phyloP scores from a whole-genome alignment of 106 monocot species.

The Triglochin maritima region DNA sequence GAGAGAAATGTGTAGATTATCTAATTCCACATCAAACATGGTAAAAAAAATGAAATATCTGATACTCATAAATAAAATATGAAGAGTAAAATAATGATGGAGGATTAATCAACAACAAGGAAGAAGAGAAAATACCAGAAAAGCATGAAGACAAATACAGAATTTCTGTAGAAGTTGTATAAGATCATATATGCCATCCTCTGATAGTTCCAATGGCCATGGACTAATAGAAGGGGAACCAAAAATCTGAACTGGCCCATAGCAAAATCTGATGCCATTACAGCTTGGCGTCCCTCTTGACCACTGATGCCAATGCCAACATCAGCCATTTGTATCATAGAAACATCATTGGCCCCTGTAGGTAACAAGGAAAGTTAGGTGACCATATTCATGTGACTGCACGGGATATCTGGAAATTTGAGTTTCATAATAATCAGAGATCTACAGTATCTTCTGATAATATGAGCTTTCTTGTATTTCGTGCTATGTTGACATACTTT shows the following conservation, averaged over 20 bases:
- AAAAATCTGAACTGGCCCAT: slow-evolving; percentile 98
- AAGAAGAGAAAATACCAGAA: slow-evolving; percentile 1
- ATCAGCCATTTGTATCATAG: slow-evolving; percentile 99
- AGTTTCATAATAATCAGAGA: no score
- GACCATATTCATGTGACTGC: not conserved
- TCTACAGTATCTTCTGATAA: no score
- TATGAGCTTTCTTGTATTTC: no score
- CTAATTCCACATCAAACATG: no score
- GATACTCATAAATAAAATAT: no score
- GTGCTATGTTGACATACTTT: no score
- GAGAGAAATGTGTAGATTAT: no score
- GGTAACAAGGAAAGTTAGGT: not conserved
- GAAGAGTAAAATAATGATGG: no score
- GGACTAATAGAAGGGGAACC: slow-evolving; percentile 78
- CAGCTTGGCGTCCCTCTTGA: slow-evolving; percentile 87
- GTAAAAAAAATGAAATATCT: no score
- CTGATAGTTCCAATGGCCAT: slow-evolving; percentile 99
- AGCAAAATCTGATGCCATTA: slow-evolving; percentile 95
- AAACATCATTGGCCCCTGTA: slow-evolving; percentile 96
- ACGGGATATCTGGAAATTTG: no score
- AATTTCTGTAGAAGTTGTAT: slow-evolving; percentile 96
- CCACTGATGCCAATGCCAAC: slow-evolving; percentile 94
- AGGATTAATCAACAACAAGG: no score
- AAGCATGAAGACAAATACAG: slow-evolving; percentile 31
- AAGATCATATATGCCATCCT: slow-evolving; percentile 95